Conservation (phyloP, 257 asterid species). For the Gentiana macrophylla region DNA sequence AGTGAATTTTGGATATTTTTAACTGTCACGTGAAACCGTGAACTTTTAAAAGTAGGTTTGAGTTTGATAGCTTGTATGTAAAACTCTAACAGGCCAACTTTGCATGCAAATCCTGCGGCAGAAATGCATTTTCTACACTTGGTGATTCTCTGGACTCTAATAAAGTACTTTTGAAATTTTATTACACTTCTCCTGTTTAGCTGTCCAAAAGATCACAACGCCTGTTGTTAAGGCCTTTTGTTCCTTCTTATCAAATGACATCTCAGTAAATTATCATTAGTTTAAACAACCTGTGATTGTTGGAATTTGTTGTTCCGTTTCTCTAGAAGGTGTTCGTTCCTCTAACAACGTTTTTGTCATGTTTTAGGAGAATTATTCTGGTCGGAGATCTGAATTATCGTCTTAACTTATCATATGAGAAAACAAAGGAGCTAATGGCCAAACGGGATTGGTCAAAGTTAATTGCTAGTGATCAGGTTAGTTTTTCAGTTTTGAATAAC, state of each 20-base stretch:
- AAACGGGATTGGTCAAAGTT: conserved; percentile 63
- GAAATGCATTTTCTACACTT: too few relatives aligned
- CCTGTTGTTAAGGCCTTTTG: too few relatives aligned
- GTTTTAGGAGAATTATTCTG: conserved; percentile 86
- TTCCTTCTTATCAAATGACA: not conserved
- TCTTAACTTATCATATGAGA: conserved; percentile 65
- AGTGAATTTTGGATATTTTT: too few relatives aligned
- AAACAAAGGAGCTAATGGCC: conserved; percentile 56
- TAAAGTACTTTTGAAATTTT: too few relatives aligned
- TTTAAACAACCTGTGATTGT: not conserved
- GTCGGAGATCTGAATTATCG: conserved; percentile 94
- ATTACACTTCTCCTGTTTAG: too few relatives aligned
- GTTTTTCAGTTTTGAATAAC: conserved; percentile 6
- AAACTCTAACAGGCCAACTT: too few relatives aligned
- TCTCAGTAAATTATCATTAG: not conserved
- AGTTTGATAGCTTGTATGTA: too few relatives aligned
- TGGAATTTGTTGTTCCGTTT: not conserved
- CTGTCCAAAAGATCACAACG: too few relatives aligned
- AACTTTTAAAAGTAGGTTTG: too few relatives aligned
- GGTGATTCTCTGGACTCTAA: too few relatives aligned
- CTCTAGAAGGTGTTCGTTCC: not conserved
- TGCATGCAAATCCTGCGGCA: too few relatives aligned
- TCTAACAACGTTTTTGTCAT: conserved; percentile 1
- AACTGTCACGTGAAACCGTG: too few relatives aligned
- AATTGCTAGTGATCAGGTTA: conserved; percentile 71